These are phyloP conservation scores for Alternaria brassicicola DNA, from an alignment of 2,329 filamentous ascomycete species.

Conservation along the genomic window DNA sequence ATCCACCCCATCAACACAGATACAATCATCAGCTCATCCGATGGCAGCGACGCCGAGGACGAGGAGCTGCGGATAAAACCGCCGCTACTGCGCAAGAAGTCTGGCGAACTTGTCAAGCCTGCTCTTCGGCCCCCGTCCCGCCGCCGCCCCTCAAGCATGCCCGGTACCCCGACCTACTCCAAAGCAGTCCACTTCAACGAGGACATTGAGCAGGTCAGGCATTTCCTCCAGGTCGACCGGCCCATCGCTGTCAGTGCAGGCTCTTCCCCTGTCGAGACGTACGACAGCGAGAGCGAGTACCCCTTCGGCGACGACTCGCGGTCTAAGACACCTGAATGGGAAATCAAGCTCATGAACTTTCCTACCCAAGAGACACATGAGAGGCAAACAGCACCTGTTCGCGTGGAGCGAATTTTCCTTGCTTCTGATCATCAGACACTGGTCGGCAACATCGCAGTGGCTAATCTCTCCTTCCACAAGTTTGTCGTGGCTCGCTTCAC, in stretches of 20 bases:
- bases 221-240: conserved; percentile 92
- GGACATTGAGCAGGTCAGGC: conserved; percentile 91
- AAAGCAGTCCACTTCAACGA: conserved; percentile 99
- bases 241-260: conserved; percentile 95
- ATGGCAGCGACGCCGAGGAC: conserved; percentile 62
- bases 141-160: conserved; percentile 91
- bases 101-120: conserved; percentile 91
- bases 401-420: conserved; percentile 84
- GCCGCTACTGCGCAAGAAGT: conserved; percentile 97
- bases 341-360: conserved; percentile 84
- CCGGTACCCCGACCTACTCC: conserved; percentile 91
- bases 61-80: conserved; percentile 71
- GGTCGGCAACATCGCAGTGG: conserved; percentile 81
- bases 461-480: conserved; percentile 91
- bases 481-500: conserved; percentile 91
- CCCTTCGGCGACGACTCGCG: conserved; percentile 70
- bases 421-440: conserved; percentile 87
- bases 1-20: conserved; percentile 53
- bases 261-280: conserved; percentile 86
- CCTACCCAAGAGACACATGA: conserved; percentile 66
- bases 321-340: conserved; percentile 72
- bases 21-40: conserved; percentile 52
- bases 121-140: conserved; percentile 81
- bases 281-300: conserved; percentile 87
- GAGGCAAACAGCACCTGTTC: conserved; percentile 70